phyloP scores from a whole-genome alignment of 805 yeast genomes.

The Pichia manshurica region DNA sequence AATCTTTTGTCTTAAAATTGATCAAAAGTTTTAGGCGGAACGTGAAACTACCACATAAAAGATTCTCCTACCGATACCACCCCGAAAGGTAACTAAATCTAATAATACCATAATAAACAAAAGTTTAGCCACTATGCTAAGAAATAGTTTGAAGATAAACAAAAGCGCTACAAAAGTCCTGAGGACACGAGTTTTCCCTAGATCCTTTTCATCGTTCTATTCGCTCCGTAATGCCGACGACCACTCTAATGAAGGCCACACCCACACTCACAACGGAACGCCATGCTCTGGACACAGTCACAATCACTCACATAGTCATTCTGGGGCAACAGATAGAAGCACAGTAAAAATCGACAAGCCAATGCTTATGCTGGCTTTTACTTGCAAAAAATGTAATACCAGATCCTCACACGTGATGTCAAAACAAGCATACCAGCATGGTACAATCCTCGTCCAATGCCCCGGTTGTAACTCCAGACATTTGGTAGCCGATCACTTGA shows the following conservation, averaged over 20 bases:
- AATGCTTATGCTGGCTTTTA: conserved; percentile 79
- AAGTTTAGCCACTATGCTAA: background rate
- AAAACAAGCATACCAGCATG: conserved; percentile 82
- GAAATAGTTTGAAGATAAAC: background rate
- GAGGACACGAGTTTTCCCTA: no score
- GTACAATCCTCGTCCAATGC: conserved; percentile 85
- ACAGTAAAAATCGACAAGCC: conserved; percentile 62
- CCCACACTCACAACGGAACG: conserved; percentile 13
- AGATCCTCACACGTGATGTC: conserved; percentile 88
- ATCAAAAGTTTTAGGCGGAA: no score
- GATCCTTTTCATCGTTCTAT: conserved; percentile 3
- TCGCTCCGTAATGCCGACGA: background rate
- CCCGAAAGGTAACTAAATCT: no score
- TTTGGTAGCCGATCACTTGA: conserved; percentile 81
- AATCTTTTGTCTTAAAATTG: no score
- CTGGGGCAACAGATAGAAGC: background rate
- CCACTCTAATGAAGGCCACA: background rate
- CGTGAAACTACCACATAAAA: no score
- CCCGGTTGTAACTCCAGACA: conserved; percentile 89
- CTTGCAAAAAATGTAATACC: conserved; percentile 80
- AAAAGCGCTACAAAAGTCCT: no score
- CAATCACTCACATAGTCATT: conserved; percentile 2
- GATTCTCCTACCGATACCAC: no score
- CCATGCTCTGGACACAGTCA: conserved; percentile 13
- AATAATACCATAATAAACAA: no score